Conservation (phyloP, 2,329 filamentous ascomycete species). For the Dactylella cylindrospora region DNA sequence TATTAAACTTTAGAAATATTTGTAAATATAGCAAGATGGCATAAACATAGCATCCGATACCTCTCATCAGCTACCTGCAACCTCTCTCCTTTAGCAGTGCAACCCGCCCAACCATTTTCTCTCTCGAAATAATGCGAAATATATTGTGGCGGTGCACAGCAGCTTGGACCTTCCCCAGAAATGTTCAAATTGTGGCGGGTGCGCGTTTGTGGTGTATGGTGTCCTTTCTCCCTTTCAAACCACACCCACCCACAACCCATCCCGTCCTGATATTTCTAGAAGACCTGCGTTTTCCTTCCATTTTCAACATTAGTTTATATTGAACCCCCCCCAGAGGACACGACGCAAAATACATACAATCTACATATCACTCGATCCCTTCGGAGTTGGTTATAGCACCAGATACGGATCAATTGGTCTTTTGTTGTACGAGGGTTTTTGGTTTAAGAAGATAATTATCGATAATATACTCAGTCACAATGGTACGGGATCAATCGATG, state of each 20-base stretch:
- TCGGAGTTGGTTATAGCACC: too few relatives aligned
- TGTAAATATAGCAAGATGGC: conserved; percentile 18
- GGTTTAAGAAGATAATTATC: not conserved
- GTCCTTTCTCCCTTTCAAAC: conserved; percentile 43
- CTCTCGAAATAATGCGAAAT: conserved; percentile 6
- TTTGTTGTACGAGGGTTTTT: conserved; percentile 3
- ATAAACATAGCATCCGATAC: conserved; percentile 1
- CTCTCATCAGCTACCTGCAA: too few relatives aligned
- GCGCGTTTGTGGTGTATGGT: conserved; percentile 39
- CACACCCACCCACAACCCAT: conserved; percentile 17
- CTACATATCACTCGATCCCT: too few relatives aligned
- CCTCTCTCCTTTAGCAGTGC: too few relatives aligned
- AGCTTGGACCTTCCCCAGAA: too few relatives aligned
- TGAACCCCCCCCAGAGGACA: not conserved
- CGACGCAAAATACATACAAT: not conserved
- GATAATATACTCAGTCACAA: conserved; percentile 14
- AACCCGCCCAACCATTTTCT: not conserved
- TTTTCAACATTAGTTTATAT: too few relatives aligned
- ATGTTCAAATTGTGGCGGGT: conserved; percentile 9
- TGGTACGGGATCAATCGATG: conserved; percentile 21
- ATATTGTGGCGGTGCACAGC: conserved; percentile 32
- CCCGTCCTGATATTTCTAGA: too few relatives aligned
- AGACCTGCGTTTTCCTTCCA: too few relatives aligned
- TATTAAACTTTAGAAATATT: conserved; percentile 22
- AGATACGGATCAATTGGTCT: conserved; percentile 25